Percentiles rank a stretch among this genome's conserved stretches.
Conservation (phyloP, 2,329 filamentous ascomycete species). For the Emmonsiellopsis sp. region DNA sequence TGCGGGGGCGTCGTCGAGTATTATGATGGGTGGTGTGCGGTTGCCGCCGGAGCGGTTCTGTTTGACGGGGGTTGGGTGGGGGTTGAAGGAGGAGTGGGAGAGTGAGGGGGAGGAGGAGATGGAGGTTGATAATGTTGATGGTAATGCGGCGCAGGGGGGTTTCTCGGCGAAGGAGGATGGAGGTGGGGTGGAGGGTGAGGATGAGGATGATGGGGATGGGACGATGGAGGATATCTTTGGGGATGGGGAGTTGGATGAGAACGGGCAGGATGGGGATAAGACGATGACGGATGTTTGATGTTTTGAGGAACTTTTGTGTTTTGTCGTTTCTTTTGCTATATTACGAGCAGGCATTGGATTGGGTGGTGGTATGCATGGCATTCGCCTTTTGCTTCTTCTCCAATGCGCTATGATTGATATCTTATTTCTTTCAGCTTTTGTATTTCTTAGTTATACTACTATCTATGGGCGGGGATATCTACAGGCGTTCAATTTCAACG, state of each 20-base stretch:
- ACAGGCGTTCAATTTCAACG: background rate
- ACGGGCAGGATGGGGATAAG: constrained; percentile 28
- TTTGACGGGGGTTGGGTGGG: constrained; percentile 49
- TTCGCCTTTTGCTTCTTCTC: background rate
- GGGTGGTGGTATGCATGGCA: background rate
- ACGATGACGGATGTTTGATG: constrained; percentile 35
- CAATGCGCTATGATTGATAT: background rate
- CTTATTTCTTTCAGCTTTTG: background rate
- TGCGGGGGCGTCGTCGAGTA: constrained; percentile 16
- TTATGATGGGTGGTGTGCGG: constrained; percentile 44
- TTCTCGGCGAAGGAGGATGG: constrained; percentile 21
- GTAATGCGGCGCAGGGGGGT: constrained; percentile 16
- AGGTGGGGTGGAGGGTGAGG: constrained; percentile 23
- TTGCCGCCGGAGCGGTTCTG: constrained; percentile 56
- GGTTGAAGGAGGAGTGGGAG: constrained; percentile 50
- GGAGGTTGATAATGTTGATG: constrained; percentile 4
- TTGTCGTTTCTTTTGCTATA: background rate
- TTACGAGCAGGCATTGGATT: background rate
- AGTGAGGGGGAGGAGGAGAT: constrained; percentile 43
- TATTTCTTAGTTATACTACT: background rate
- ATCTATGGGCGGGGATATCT: background rate
- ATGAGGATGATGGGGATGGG: constrained; percentile 37
- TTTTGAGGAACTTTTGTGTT: background rate
- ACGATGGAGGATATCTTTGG: constrained; percentile 42
- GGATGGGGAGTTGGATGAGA: constrained; percentile 28